phyloP scores from a whole-genome alignment of 2,329 filamentous ascomycete species.

The Trichophyton benhamiae region DNA sequence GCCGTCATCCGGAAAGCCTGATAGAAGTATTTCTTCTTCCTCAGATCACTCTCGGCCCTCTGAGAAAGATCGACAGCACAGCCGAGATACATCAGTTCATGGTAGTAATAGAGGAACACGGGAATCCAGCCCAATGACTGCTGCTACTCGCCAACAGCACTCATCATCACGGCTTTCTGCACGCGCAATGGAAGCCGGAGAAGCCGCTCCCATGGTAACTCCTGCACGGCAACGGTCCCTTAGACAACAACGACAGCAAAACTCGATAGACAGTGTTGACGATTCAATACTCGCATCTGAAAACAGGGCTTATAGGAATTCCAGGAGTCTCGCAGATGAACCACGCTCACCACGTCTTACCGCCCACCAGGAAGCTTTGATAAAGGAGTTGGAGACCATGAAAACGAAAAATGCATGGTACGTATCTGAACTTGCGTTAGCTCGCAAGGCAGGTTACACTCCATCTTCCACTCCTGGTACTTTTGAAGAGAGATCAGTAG shows the following conservation, averaged over 20 bases:
- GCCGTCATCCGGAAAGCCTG: slow-evolving; percentile 37
- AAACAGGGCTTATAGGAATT: slow-evolving; percentile 28
- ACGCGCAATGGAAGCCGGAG: slow-evolving; percentile 37
- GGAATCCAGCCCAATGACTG: slow-evolving; percentile 41
- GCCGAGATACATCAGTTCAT: slow-evolving; percentile 28
- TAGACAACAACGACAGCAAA: slow-evolving; percentile 48
- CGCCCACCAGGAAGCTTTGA: slow-evolving; percentile 47
- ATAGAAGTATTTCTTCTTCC: slow-evolving; percentile 35
- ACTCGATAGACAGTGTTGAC: slow-evolving; percentile 55
- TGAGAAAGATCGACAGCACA: slow-evolving; percentile 39
- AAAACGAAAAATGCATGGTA: slow-evolving; percentile 94
- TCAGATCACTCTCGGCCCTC: slow-evolving; percentile 32
- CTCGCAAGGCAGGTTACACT: slow-evolving; percentile 75
- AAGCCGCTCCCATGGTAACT: slow-evolving; percentile 33
- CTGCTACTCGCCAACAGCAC: slow-evolving; percentile 46
- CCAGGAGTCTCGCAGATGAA: slow-evolving; percentile 31
- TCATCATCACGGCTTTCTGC: slow-evolving; percentile 21
- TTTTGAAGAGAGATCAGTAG: slow-evolving; percentile 60
- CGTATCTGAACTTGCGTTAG: slow-evolving; percentile 83
- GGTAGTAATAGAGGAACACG: slow-evolving; percentile 23
- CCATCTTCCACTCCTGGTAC: slow-evolving; percentile 43
- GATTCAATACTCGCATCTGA: slow-evolving; percentile 42
- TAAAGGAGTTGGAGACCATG: slow-evolving; percentile 74
- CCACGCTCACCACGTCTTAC: slow-evolving; percentile 35
- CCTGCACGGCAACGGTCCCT: slow-evolving; percentile 40